A percentile compares a stretch with the other conserved stretches of the same genome.
Conservation (phyloP, 495 filamentous ascomycete genomes). For the Podospora fimiseda region DNA sequence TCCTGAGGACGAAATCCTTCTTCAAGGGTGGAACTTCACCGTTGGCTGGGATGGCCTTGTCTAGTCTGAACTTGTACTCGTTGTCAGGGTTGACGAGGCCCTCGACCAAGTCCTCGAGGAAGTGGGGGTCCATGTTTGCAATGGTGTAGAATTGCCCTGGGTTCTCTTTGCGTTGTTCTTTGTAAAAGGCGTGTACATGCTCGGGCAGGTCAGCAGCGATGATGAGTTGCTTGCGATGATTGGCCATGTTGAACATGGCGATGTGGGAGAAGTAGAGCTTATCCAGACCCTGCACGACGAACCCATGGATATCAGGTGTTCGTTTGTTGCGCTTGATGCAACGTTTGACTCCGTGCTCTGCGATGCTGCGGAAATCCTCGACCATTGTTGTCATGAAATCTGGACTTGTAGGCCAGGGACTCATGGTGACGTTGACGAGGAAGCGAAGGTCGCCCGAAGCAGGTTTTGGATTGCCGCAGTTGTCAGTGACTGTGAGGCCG, state of each 20-base stretch:
- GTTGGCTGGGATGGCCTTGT: not conserved
- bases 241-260: not conserved
- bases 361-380: not conserved
- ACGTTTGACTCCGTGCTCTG: not conserved
- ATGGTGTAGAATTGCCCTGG: not conserved
- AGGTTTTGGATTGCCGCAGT: not conserved
- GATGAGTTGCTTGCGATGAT: not conserved
- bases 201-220: not conserved
- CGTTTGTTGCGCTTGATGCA: not conserved
- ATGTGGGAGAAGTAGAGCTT: not conserved
- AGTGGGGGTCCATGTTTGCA: not conserved
- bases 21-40: not conserved
- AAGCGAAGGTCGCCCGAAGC: not conserved
- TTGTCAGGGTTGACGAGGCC: not conserved
- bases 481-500: not conserved
- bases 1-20: constrained; percentile 18
- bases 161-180: not conserved
- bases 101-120: not conserved
- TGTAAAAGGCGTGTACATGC: not conserved
- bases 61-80: not conserved
- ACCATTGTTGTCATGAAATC: not conserved
- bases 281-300: not conserved
- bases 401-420: not conserved
- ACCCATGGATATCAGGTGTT: not conserved
- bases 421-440: not conserved